Base-by-base conservation (phyloP, 805 yeast species). In the Debaryomyces castellii region DNA sequence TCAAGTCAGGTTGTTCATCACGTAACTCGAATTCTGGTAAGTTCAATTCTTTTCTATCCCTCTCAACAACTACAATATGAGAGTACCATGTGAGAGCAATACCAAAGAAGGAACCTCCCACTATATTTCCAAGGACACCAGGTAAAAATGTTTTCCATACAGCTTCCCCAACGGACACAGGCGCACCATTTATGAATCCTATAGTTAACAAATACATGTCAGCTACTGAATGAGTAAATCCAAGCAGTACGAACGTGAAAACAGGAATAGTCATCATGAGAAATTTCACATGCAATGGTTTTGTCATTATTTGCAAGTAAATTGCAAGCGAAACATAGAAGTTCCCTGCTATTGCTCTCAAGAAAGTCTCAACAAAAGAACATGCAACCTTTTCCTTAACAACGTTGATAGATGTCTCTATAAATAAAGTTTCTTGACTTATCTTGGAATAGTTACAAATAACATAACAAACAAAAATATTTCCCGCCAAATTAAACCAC, bases 1-100 rank as follows among this genome's bases (percentile, higher is more conserved):
- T 83, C 48, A 85, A 65, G 55, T 85, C 87, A 3, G 95, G 94
- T 53, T 85, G 92, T 62, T 87, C 94, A 63, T 87, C 95, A 53
- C 81, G 76, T 44, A 82, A 81, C 34, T 85, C 92, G 54, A 77
- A 86, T 34, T 71, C 66, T 1, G 95, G 95, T 49, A 87, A 71
- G 21, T 82, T 74, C 59, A 87, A 67, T 38, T 70, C 58, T 51
- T 73, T 74, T 62, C 81, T 79, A 66, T 87, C 95, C 47, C 78
- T 67, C 58, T 87, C 95, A 32, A 87, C 89, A 32, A 81, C 87
- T 17, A 78, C 74, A 40, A 88, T 57, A 59, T 88, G 95, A 49
- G 85, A 69, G 55, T 85, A 88, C 78, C 82, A 88, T 7, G 94
- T 89, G 9, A 86, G 63, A 0, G 78, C 70, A 3, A 82, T 54